Evolutionary conservation across 108 stramenopile species (phyloP).

Genomic region (Nitzschia inconspicua): DNA sequence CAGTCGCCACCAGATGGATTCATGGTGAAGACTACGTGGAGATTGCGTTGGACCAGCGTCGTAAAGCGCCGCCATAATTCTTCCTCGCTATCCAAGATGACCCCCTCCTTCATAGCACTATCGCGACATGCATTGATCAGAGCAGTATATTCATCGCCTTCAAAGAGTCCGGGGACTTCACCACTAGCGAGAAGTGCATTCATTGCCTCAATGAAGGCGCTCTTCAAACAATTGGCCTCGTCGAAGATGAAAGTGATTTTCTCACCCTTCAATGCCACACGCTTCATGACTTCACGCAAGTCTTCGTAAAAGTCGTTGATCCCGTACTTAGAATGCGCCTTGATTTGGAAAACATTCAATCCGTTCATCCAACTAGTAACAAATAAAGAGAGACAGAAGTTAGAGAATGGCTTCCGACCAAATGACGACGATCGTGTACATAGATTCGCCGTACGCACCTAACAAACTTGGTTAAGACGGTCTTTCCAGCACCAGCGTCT

Average conservation of each 20-base stretch:
- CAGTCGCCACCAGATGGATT: conserved; percentile 94
- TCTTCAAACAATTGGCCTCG: conserved; percentile 89
- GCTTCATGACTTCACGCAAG: conserved; percentile 86
- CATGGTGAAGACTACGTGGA: conserved; percentile 99
- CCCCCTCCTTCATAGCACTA: conserved; percentile 78
- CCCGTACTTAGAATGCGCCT: conserved; percentile 86
- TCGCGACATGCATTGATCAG: conserved; percentile 92
- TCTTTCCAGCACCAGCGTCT: conserved; percentile 95
- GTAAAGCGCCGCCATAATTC: conserved; percentile 93
- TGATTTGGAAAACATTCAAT: conserved; percentile 93
- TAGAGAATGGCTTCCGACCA: not conserved
- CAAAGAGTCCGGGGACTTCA: conserved; percentile 99
- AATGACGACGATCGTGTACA: not conserved
- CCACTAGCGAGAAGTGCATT: conserved; percentile 98
- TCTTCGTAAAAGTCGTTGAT: conserved; percentile 97
- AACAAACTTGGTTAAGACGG: conserved; percentile 45
- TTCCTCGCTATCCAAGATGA: conserved; percentile 91
- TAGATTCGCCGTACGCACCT: conserved; percentile 31
- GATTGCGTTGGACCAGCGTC: conserved; percentile 88
- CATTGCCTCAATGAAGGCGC: conserved; percentile 98
- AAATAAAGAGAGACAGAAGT: conserved; percentile 52
- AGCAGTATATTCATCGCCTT: conserved; percentile 93
- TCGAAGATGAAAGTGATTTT: conserved; percentile 98
- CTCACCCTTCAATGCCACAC: conserved; percentile 96
- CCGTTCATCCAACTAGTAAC: conserved; percentile 99